A percentile compares a stretch with the other conserved stretches of the same genome.
Conservation (phyloP, 305 asterid species). For the Ilex paraguariensis region DNA sequence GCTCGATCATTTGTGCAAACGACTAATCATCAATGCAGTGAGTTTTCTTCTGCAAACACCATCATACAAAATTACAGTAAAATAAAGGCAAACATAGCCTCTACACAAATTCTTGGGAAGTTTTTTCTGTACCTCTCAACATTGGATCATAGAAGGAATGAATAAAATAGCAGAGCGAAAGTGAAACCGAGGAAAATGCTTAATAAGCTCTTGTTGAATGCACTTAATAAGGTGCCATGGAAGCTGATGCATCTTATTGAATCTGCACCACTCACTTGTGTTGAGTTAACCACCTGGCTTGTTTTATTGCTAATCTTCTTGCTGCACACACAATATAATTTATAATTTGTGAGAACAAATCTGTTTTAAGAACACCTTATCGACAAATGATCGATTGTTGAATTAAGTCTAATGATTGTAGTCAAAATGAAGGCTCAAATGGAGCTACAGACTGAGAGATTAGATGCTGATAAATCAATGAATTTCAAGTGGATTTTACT, state of each 20-base stretch:
- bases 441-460: too few species aligned
- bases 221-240: constrained; percentile 21
- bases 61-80: too few species aligned
- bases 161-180: constrained; percentile 39
- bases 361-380: too few species aligned
- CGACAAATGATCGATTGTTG: too few species aligned
- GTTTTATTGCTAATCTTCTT: constrained; percentile 53
- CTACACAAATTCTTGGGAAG: constrained; percentile 19
- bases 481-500: too few species aligned
- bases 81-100: background rate
- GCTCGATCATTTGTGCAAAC: too few species aligned
- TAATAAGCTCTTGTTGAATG: constrained; percentile 14
- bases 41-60: too few species aligned
- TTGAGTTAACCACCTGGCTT: constrained; percentile 58
- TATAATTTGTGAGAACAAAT: too few species aligned
- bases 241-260: constrained; percentile 28
- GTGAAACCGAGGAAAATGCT: constrained; percentile 25
- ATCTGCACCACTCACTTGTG: constrained; percentile 51
- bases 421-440: too few species aligned
- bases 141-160: constrained; percentile 37
- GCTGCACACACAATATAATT: constrained; percentile 40
- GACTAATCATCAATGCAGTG: too few species aligned
- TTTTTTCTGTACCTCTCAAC: constrained; percentile 28
- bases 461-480: too few species aligned
- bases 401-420: too few species aligned